A percentile compares a stretch with the other conserved stretches of the same genome.
Evolutionary conservation across 805 yeast species (phyloP).

Genomic region (Starmerella ratchasimensis): DNA sequence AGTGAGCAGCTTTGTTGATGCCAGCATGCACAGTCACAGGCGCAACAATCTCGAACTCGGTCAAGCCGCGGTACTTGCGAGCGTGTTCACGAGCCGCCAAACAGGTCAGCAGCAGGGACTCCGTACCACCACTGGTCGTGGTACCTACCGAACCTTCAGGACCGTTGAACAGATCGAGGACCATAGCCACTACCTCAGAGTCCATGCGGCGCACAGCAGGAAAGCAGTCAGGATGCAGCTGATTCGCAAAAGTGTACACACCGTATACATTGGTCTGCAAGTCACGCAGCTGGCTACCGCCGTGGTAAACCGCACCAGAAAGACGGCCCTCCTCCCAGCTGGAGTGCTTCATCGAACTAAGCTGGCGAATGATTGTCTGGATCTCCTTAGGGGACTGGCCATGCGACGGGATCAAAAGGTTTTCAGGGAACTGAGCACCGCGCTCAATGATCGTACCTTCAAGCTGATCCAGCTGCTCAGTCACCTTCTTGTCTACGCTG

Average conservation of each 20-base stretch:
- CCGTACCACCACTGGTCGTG: slow-evolving; percentile 90
- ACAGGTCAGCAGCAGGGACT: slow-evolving; percentile 74
- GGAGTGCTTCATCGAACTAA: slow-evolving; percentile 39
- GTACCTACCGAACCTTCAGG: slow-evolving; percentile 68
- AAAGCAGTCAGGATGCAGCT: slow-evolving; percentile 90
- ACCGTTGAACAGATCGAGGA: slow-evolving; percentile 62
- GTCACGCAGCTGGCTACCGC: slow-evolving; percentile 63
- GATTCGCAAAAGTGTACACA: slow-evolving; percentile 76
- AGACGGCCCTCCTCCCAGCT: slow-evolving; percentile 78
- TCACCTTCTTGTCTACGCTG: slow-evolving; percentile 50
- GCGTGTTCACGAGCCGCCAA: slow-evolving; percentile 78
- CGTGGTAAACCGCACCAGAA: slow-evolving; percentile 94
- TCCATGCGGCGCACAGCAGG: slow-evolving; percentile 97
- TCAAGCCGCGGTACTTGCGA: slow-evolving; percentile 35
- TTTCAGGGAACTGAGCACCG: slow-evolving; percentile 27
- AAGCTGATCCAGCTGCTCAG: slow-evolving; percentile 33
- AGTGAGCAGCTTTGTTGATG: slow-evolving; percentile 79
- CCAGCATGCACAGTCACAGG: slow-evolving; percentile 92
- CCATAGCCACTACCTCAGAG: slow-evolving; percentile 88
- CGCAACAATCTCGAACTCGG: slow-evolving; percentile 72
- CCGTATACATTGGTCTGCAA: slow-evolving; percentile 68
- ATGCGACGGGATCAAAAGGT: slow-evolving; percentile 37
- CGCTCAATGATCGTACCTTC: slow-evolving; percentile 47
- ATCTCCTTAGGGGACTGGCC: slow-evolving; percentile 45
- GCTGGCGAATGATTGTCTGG: slow-evolving; percentile 36